phyloP scores from a whole-genome alignment of 2,329 filamentous ascomycete genomes.

The Claviceps spartinae region DNA sequence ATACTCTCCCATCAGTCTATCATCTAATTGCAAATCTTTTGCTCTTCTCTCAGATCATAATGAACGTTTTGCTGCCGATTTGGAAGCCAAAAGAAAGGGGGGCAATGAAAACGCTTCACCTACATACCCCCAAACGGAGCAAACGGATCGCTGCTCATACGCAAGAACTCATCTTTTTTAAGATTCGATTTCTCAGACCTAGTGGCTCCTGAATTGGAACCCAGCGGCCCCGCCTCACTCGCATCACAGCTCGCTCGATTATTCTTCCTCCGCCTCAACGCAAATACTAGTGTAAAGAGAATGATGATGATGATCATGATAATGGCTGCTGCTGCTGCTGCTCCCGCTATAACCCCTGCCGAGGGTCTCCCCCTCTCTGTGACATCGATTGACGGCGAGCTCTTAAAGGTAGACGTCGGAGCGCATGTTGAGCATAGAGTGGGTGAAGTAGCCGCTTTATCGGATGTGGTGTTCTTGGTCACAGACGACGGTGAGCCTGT shows the following conservation, averaged over 20 bases:
- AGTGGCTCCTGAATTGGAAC: not conserved
- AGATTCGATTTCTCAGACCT: slow-evolving; percentile 2
- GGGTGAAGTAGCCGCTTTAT: not conserved
- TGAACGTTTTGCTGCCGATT: too few species aligned
- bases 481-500: slow-evolving; percentile 2
- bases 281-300: slow-evolving; percentile 11
- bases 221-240: slow-evolving; percentile 6
- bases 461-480: too few species aligned
- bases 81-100: too few species aligned
- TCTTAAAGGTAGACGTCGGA: not conserved
- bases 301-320: slow-evolving; percentile 13
- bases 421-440: not conserved
- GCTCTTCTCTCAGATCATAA: not conserved
- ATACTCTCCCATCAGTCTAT: not conserved
- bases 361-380: slow-evolving; percentile 9
- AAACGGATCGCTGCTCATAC: slow-evolving; percentile 21
- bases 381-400: not conserved
- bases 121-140: slow-evolving; percentile 30
- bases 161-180: slow-evolving; percentile 12
- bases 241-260: slow-evolving; percentile 3
- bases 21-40: not conserved
- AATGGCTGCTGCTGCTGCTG: slow-evolving; percentile 16
- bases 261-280: slow-evolving; percentile 10
- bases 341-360: slow-evolving; percentile 21
- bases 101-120: slow-evolving; percentile 3